These are phyloP conservation scores for Leptographium wingfieldii DNA, from an alignment of 2,329 filamentous ascomycete genomes.

Conservation along the genomic window DNA sequence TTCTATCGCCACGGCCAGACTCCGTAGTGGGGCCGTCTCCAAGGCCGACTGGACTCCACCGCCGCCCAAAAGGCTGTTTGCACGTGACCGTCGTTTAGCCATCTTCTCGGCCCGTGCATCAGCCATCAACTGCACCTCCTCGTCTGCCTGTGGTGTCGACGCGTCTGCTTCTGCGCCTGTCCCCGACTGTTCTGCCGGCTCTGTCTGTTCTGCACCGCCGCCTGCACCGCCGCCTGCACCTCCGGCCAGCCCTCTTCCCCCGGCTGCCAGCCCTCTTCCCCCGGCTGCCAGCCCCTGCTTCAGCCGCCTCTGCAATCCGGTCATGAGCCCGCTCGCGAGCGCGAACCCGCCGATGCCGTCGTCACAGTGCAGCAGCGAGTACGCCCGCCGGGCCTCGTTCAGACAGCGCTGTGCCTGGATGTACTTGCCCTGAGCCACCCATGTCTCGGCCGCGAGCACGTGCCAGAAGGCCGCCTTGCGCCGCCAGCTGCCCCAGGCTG, in stretches of 20 bases:
- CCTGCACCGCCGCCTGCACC: neutral
- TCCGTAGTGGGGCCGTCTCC: slow-evolving; percentile 21
- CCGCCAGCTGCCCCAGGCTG: slow-evolving; percentile 57
- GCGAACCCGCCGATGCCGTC: slow-evolving; percentile 39
- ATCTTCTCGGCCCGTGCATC: slow-evolving; percentile 44
- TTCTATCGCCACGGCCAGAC: neutral
- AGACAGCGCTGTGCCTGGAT: slow-evolving; percentile 69
- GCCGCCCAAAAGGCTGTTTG: slow-evolving; percentile 40
- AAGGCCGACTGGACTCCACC: slow-evolving; percentile 15
- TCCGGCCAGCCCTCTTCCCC: slow-evolving; percentile 4
- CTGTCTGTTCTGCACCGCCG: slow-evolving; percentile 4
- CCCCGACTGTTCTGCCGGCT: neutral
- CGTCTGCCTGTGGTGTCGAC: slow-evolving; percentile 6
- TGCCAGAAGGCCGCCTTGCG: slow-evolving; percentile 88
- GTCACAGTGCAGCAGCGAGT: slow-evolving; percentile 35
- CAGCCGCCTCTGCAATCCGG: slow-evolving; percentile 35
- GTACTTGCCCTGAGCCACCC: slow-evolving; percentile 65
- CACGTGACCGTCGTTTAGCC: slow-evolving; percentile 36
- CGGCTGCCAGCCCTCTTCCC: slow-evolving; percentile 19
- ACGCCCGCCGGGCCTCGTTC: slow-evolving; percentile 50
- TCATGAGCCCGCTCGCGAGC: slow-evolving; percentile 38
- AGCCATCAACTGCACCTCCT: slow-evolving; percentile 27
- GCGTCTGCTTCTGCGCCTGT: neutral
- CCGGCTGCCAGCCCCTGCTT: slow-evolving; percentile 30
- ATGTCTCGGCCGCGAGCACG: slow-evolving; percentile 68